Evolutionary conservation across 192 early-diverging fungal genomes (phyloP), one percentile per base, ranked within the genome.

Genomic region (Cetraspora pellucida): DNA sequence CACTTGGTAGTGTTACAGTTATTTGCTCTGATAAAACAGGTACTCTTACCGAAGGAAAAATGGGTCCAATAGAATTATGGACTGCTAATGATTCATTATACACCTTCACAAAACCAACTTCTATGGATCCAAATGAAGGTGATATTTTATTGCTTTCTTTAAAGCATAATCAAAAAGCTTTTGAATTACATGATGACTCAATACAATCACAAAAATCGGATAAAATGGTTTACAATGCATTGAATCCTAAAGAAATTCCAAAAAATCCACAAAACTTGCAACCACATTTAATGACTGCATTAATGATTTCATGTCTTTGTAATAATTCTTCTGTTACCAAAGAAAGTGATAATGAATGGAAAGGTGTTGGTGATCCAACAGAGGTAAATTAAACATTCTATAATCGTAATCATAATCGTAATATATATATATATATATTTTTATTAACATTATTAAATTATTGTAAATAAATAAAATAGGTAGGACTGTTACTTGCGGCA

Each of bases 11-110:
- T 63, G 95, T 99, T 16, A 96, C 95, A 8, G 91, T 93, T 54
- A 99, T 99, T 81, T 99, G 97, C 81, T 99, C 97, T 9, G 97
- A 99, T 82, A 99, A 99, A 88, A 90, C 89, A 2, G 97, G 97
- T 19, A 98, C 97, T 0, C 82, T 98, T n/a, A 99, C 97, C 8
- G 95, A 98, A 84, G 96, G 96, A 61, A 96, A 97, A 77, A 99
- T 99, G 97, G 95, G 95, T 17, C 90, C 95, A 7, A 82, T 90
- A 49, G 86, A 92, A 79, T 85, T 97, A 37, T 95, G 93, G 92
- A 94, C 92, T 11, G 83, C 85, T 10, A 91, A 95, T 79, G 88
- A 88, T 72, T 76, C 82, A 6, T 60, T 84, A 11, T 95, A 89
- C 73, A 80, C 82, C 9, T 93, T 94, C 58, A 89, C 90, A 0